Evolutionary conservation across 371 early-diverging fungal species (phyloP).

Genomic region (Rhizopus delemar): DNA sequence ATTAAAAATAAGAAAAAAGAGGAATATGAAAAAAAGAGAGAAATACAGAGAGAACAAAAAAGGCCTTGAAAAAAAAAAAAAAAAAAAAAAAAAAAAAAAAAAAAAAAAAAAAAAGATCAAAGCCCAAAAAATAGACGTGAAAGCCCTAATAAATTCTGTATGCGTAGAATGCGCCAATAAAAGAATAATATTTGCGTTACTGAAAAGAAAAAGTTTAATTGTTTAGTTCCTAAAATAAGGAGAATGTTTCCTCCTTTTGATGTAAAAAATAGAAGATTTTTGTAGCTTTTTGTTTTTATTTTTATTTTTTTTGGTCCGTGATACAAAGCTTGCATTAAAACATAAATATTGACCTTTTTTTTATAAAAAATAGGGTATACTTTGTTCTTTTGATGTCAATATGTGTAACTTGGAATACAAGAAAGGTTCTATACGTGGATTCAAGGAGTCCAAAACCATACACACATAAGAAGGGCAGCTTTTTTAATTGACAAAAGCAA

Average conservation of each 20-base stretch:
- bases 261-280: neutral
- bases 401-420: neutral
- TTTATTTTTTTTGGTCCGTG: neutral
- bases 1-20: constrained; percentile 28
- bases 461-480: neutral
- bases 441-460: neutral
- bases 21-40: constrained; percentile 8
- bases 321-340: neutral
- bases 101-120: constrained; percentile 6
- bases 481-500: neutral
- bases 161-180: constrained; percentile 1
- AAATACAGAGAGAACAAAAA: neutral
- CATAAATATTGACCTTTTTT: neutral
- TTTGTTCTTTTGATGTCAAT: neutral
- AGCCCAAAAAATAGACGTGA: constrained; percentile 3
- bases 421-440: neutral
- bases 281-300: too few relatives aligned
- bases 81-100: constrained; percentile 4
- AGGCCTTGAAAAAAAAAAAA: neutral
- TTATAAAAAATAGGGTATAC: neutral
- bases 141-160: neutral
- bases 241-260: neutral
- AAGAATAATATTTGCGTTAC: constrained; percentile 1
- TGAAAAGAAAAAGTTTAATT: constrained; percentile 1
- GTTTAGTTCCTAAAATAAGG: constrained; percentile 2